These are phyloP conservation scores for Syncephalis plumigaleata DNA, from an alignment of 371 early-diverging fungal species.

Conservation along the genomic window DNA sequence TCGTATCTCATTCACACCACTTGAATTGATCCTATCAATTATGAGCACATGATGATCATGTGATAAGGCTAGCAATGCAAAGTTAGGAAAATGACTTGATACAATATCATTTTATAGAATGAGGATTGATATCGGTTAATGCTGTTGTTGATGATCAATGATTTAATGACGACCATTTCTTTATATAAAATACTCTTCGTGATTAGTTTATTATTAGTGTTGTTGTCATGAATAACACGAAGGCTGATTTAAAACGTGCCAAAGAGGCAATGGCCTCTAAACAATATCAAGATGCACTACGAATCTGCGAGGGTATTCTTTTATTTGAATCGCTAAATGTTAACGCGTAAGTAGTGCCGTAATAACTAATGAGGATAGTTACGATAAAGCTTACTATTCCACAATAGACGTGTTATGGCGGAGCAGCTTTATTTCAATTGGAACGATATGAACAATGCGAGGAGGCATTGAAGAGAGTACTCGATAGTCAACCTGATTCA, in stretches of 20 bases:
- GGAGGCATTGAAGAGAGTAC: too few relatives aligned
- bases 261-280: slow-evolving; percentile 53
- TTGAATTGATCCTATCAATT: too few relatives aligned
- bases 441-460: background rate
- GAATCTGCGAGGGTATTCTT: slow-evolving; percentile 44
- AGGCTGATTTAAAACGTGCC: slow-evolving; percentile 40
- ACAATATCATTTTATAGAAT: too few relatives aligned
- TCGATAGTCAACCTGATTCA: too few relatives aligned
- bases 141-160: background rate
- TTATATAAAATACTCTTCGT: too few relatives aligned
- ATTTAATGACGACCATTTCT: too few relatives aligned
- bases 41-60: too few relatives aligned
- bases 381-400: background rate
- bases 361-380: background rate
- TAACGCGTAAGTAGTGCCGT: slow-evolving; percentile 36
- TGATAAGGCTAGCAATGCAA: too few relatives aligned
- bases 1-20: too few relatives aligned
- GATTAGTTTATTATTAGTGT: too few relatives aligned
- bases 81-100: too few relatives aligned
- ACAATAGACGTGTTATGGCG: background rate
- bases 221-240: background rate
- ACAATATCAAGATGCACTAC: slow-evolving; percentile 53
- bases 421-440: background rate
- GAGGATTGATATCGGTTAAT: too few relatives aligned
- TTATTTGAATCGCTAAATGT: slow-evolving; percentile 58